Evolutionary conservation across 2,329 filamentous ascomycete species (phyloP).

Genomic region (Verticillium isaacii): DNA sequence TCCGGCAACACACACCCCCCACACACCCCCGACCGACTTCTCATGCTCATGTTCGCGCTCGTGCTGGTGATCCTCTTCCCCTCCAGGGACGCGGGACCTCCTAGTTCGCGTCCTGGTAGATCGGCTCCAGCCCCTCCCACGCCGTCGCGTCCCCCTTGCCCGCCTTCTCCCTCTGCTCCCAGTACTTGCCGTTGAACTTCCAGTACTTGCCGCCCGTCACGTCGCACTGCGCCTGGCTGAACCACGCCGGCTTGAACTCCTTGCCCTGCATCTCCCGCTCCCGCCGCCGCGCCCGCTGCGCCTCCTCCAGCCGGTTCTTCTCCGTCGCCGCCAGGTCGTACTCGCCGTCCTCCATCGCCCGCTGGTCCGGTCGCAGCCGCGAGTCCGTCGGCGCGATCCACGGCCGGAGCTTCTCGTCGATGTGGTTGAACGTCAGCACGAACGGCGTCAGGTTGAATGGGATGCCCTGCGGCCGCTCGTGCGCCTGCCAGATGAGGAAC

Average conservation of each 20-base stretch:
- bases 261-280: constrained; percentile 72
- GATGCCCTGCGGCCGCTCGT: constrained; percentile 73
- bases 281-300: constrained; percentile 72
- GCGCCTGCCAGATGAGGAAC: constrained; percentile 89
- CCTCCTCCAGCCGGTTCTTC: constrained; percentile 92
- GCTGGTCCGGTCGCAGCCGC: constrained; percentile 85
- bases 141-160: constrained; percentile 51
- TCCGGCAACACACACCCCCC: not conserved
- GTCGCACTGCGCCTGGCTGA: constrained; percentile 65
- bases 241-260: constrained; percentile 83
- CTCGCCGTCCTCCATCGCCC: constrained; percentile 97
- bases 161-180: constrained; percentile 66
- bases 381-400: constrained; percentile 90
- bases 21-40: not conserved
- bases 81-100: not conserved
- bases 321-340: constrained; percentile 91
- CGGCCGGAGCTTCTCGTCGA: constrained; percentile 74
- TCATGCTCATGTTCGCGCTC: not conserved
- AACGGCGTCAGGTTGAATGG: constrained; percentile 98
- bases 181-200: constrained; percentile 86
- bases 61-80: not conserved
- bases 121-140: constrained; percentile 73
- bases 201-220: constrained; percentile 87
- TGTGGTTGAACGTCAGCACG: constrained; percentile 87
- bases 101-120: constrained; percentile 46